These are phyloP conservation scores for Podaxis sp. DNA, from an alignment of 768 basidiomycete genomes.

Conservation along the genomic window DNA sequence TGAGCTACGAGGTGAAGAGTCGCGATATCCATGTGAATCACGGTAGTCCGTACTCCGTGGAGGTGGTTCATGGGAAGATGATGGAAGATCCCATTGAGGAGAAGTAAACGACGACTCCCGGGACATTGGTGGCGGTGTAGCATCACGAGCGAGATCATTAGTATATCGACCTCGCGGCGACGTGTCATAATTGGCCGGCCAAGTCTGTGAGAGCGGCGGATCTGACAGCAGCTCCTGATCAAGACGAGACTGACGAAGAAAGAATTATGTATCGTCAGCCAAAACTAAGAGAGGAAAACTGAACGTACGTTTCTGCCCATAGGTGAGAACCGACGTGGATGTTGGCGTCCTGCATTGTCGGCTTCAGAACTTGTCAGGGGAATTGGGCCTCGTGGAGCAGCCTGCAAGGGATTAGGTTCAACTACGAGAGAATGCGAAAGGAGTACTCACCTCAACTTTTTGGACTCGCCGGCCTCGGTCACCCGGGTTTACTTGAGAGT, in stretches of 20 bases:
- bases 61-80: conserved; percentile 6
- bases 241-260: background rate
- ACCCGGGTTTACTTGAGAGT: background rate
- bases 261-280: background rate
- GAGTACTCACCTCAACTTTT: conserved; percentile 1
- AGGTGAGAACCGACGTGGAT: background rate
- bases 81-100: conserved; percentile 6
- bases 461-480: background rate
- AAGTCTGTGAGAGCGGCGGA: background rate
- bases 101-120: conserved; percentile 8
- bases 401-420: background rate
- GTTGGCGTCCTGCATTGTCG: background rate
- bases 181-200: conserved; percentile 2
- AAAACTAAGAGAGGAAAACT: background rate
- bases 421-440: background rate
- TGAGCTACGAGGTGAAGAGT: background rate
- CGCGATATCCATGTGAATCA: background rate
- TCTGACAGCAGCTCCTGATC: conserved; percentile 2
- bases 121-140: background rate
- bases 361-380: background rate
- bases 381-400: background rate
- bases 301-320: conserved; percentile 3
- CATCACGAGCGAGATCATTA: background rate
- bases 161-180: conserved; percentile 3
- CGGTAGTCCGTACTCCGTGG: background rate